phyloP scores from a whole-genome alignment of 176 grass and related monocot genomes.

The Avena atlantica region DNA sequence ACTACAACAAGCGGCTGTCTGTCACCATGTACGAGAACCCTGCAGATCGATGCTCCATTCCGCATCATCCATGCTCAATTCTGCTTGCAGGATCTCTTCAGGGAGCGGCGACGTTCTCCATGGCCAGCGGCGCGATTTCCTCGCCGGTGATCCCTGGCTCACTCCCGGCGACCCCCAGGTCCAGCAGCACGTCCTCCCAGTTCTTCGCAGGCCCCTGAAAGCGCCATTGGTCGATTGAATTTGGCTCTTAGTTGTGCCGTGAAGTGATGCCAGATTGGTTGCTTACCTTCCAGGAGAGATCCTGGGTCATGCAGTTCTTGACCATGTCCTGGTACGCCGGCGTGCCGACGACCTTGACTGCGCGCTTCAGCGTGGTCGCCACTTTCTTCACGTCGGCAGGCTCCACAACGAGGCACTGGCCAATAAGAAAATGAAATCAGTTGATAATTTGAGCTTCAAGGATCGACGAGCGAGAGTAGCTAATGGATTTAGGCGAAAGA shows the following conservation, averaged over 20 bases:
- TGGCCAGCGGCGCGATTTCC: conserved; percentile 80
- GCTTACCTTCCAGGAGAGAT: conserved; percentile 92
- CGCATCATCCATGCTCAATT: background rate
- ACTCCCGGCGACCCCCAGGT: conserved; percentile 60
- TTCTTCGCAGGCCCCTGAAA: conserved; percentile 77
- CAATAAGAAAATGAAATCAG: background rate
- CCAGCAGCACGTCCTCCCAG: conserved; percentile 75
- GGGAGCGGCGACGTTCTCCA: conserved; percentile 85
- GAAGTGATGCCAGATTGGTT: background rate
- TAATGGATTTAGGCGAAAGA: background rate
- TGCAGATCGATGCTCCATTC: background rate
- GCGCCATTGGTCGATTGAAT: background rate
- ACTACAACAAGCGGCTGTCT: conserved; percentile 31
- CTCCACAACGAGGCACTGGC: conserved; percentile 68
- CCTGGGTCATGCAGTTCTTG: conserved; percentile 89
- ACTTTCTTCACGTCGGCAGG: conserved; percentile 71
- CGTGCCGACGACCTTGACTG: conserved; percentile 67
- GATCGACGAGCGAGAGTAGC: background rate
- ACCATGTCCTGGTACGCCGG: conserved; percentile 69
- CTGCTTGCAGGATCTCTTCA: conserved; percentile 40
- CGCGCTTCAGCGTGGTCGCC: conserved; percentile 64
- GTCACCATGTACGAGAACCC: background rate
- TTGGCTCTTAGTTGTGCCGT: background rate
- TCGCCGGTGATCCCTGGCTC: conserved; percentile 70
- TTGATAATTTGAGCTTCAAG: background rate